Percentiles rank a stretch among this genome's conserved stretches.
Conservation (phyloP, 345 rosid genomes). For the Populus ilicifolia region DNA sequence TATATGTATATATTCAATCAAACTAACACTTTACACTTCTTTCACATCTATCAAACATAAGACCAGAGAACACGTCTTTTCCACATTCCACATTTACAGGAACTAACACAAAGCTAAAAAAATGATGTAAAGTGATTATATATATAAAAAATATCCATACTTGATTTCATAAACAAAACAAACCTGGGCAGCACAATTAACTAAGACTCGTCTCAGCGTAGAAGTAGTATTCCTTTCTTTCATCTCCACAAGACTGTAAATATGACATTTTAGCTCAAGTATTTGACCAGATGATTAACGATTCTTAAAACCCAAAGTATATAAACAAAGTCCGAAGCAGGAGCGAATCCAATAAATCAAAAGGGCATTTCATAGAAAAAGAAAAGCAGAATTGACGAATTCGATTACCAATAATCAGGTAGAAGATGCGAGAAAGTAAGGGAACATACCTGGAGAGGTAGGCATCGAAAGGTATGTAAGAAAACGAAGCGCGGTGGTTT, state of each 20-base stretch:
- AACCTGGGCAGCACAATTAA: conserved; percentile 82
- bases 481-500: neutral
- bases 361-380: too few species aligned
- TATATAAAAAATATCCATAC: too few species aligned
- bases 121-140: too few species aligned
- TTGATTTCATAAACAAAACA: conserved; percentile 6
- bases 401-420: neutral
- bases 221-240: conserved; percentile 69
- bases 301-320: neutral
- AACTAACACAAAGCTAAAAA: neutral
- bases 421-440: neutral
- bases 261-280: too few species aligned
- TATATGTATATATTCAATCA: neutral
- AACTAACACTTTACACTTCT: neutral
- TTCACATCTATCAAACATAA: conserved; percentile 5
- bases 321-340: neutral
- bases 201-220: conserved; percentile 61
- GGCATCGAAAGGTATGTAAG: neutral
- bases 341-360: neutral
- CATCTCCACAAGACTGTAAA: conserved; percentile 51
- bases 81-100: neutral
- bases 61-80: neutral
- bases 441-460: neutral
- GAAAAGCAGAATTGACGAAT: neutral
- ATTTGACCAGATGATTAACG: neutral